Conservation (phyloP, 352 stramenopile species). For the Phytophthora pisi region DNA sequence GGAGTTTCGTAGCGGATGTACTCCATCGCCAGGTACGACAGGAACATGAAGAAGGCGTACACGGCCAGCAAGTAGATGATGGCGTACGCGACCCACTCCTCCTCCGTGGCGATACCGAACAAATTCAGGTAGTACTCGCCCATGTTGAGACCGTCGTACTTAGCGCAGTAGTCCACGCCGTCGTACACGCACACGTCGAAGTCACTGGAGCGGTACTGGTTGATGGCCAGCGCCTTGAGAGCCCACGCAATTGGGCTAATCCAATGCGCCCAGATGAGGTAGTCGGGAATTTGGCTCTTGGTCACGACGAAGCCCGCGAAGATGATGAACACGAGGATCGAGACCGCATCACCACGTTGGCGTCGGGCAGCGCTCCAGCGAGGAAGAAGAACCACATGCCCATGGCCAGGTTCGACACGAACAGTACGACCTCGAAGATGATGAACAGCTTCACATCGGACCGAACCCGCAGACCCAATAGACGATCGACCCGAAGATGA, state of each 20-base stretch:
- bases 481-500: slow-evolving; percentile 19
- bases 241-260: too few relatives aligned
- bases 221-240: too few relatives aligned
- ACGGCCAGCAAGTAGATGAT: slow-evolving; percentile 15
- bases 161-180: not conserved
- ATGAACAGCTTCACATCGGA: slow-evolving; percentile 14
- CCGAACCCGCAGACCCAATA: slow-evolving; percentile 17
- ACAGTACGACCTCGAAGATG: slow-evolving; percentile 18
- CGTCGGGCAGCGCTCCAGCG: too few relatives aligned
- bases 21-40: slow-evolving; percentile 19
- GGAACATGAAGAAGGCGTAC: slow-evolving; percentile 24
- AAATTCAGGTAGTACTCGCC: slow-evolving; percentile 23
- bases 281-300: too few relatives aligned
- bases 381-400: not conserved
- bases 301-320: too few relatives aligned
- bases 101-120: slow-evolving; percentile 19
- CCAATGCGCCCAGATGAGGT: too few relatives aligned
- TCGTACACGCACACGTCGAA: too few relatives aligned
- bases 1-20: slow-evolving; percentile 16
- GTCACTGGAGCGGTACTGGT: too few relatives aligned
- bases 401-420: slow-evolving; percentile 16
- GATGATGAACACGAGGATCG: too few relatives aligned
- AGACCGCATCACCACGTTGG: too few relatives aligned
- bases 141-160: slow-evolving; percentile 16
- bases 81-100: slow-evolving; percentile 10